Conservation (phyloP, 345 rosid genomes). For the Euphorbia pulcherrima region DNA sequence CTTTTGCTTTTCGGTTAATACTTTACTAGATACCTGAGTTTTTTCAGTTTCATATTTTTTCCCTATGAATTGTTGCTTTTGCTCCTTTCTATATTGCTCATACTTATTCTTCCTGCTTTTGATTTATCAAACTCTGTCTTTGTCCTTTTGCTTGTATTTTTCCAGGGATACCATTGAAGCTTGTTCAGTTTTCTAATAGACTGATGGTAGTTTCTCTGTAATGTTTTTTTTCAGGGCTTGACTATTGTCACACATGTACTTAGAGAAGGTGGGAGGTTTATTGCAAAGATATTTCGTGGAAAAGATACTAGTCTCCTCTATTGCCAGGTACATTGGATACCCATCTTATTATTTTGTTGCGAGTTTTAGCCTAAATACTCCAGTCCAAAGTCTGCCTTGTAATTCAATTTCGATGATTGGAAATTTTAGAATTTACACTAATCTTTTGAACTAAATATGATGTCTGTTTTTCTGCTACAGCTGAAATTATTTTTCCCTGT, state of each 20-base stretch:
- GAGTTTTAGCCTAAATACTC: neutral
- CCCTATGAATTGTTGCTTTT: neutral
- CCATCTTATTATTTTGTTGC: neutral
- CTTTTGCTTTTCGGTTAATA: neutral
- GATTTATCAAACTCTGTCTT: neutral
- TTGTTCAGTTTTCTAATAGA: constrained; percentile 2
- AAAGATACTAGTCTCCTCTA: constrained; percentile 95
- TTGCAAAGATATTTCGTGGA: constrained; percentile 96
- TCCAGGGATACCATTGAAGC: too few relatives aligned
- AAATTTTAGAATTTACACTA: neutral
- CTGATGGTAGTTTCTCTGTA: constrained; percentile 1
- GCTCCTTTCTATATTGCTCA: neutral
- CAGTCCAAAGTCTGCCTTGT: neutral
- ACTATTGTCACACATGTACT: constrained; percentile 85
- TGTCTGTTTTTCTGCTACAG: constrained; percentile 42
- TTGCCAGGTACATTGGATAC: constrained; percentile 57
- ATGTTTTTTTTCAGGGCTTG: constrained; percentile 54
- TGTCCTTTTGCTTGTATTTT: neutral
- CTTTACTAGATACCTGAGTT: neutral
- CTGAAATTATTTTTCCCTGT: constrained; percentile 82
- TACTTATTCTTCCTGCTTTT: neutral
- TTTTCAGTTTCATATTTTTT: neutral
- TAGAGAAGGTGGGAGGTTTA: constrained; percentile 85
- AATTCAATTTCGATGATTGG: neutral
- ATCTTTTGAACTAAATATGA: neutral